A percentile compares a stretch with the other conserved stretches of the same genome.
These are phyloP conservation scores for Paramecium bursaria DNA, from an alignment of 73 alveolate genomes.

Conservation along the genomic window DNA sequence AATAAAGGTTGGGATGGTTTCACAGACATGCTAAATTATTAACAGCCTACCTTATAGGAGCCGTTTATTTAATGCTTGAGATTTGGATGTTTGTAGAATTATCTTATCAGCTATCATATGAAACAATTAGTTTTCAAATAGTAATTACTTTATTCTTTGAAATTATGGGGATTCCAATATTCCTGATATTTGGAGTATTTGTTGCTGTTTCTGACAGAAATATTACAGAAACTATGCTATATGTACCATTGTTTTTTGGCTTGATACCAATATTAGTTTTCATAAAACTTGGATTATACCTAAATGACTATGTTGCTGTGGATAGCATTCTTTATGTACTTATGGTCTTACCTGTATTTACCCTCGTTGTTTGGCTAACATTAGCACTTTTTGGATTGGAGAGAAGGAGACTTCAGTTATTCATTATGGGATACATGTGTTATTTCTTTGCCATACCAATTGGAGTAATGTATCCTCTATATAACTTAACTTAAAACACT, in stretches of 20 bases:
- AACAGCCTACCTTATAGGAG: slow-evolving; percentile 21
- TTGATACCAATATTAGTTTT: slow-evolving; percentile 2
- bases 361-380: slow-evolving; percentile 29
- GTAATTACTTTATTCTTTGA: slow-evolving; percentile 18
- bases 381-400: slow-evolving; percentile 16
- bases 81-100: slow-evolving; percentile 31
- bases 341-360: background rate
- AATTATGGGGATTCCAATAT: background rate
- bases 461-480: slow-evolving; percentile 41
- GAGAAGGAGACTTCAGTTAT: slow-evolving; percentile 20
- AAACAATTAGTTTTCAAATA: background rate
- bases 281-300: slow-evolving; percentile 12
- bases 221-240: background rate
- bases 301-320: background rate
- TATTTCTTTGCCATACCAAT: slow-evolving; percentile 36
- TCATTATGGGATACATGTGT: slow-evolving; percentile 26
- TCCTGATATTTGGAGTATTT: slow-evolving; percentile 27
- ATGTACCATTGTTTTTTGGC: slow-evolving; percentile 40
- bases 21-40: background rate
- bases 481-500: background rate
- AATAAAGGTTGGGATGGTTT: background rate
- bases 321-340: slow-evolving; percentile 41
- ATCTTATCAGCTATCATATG: background rate
- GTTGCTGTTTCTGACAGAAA: slow-evolving; percentile 14
- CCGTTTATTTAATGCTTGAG: slow-evolving; percentile 14